phyloP scores from a whole-genome alignment of 768 basidiomycete genomes.

The Rhodotorula paludigena region DNA sequence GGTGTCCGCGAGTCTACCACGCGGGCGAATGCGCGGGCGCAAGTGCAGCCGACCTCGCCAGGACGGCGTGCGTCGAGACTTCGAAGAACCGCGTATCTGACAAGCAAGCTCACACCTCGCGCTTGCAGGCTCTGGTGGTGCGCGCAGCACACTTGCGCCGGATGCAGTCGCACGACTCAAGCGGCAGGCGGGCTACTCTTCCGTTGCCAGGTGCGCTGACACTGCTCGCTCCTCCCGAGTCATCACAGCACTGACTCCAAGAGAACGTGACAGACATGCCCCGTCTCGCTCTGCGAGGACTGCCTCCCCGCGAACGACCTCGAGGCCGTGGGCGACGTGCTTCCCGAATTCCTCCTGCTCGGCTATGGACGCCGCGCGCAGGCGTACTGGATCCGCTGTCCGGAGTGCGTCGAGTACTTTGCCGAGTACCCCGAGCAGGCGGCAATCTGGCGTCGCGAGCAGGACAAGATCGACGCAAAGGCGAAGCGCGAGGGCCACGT shows the following conservation, averaged over 20 bases:
- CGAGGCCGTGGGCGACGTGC: conserved; percentile 55
- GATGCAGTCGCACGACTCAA: conserved; percentile 52
- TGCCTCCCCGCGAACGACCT: conserved; percentile 55
- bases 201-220: conserved; percentile 48
- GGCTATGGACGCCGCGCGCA: conserved; percentile 6
- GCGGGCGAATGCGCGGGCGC: conserved; percentile 52
- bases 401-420: conserved; percentile 5
- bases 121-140: conserved; percentile 47
- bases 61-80: conserved; percentile 9
- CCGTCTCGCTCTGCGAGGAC: conserved; percentile 60
- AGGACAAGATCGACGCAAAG: conserved; percentile 4
- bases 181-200: conserved; percentile 60
- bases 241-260: not conserved
- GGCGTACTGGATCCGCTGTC: conserved; percentile 16
- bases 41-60: conserved; percentile 45
- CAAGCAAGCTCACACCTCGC: not conserved
- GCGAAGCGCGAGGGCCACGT: conserved; percentile 4
- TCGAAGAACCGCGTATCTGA: too few species aligned
- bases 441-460: not conserved
- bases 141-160: conserved; percentile 55
- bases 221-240: not conserved
- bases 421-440: not conserved
- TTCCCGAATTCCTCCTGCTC: conserved; percentile 54
- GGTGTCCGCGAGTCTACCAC: conserved; percentile 62
- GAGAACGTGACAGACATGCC: conserved; percentile 59